These are phyloP conservation scores for Dendrobium officinale DNA, from an alignment of 106 monocot genomes.

Conservation along the genomic window DNA sequence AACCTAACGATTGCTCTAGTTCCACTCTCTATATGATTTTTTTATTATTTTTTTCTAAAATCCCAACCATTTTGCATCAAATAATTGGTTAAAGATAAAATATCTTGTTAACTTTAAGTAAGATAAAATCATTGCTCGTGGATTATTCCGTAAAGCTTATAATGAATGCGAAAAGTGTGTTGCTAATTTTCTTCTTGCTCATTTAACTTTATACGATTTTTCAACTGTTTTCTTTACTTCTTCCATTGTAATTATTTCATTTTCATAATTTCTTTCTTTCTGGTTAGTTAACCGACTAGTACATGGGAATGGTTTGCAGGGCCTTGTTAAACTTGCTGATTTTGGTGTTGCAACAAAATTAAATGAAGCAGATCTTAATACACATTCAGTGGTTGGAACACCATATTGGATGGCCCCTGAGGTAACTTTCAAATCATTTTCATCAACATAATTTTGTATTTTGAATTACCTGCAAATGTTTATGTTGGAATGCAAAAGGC, in stretches of 20 bases:
- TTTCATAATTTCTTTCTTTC: neutral
- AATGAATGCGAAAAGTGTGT: neutral
- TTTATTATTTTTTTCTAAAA: neutral
- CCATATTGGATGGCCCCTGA: conserved; percentile 99
- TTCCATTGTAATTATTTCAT: neutral
- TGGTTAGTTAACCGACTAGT: neutral
- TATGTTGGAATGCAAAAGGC: neutral
- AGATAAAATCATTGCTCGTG: neutral
- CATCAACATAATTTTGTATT: neutral
- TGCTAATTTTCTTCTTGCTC: neutral
- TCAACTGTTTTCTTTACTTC: neutral
- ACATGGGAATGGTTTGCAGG: conserved; percentile 32
- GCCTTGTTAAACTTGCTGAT: conserved; percentile 97
- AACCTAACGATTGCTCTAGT: neutral
- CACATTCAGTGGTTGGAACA: conserved; percentile 98
- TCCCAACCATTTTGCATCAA: neutral
- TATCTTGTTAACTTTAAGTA: neutral
- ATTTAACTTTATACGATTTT: neutral
- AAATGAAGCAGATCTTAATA: conserved; percentile 96
- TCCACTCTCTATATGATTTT: neutral
- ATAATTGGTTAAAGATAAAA: neutral
- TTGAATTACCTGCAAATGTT: neutral
- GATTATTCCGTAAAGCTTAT: neutral
- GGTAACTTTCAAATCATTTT: conserved; percentile 25
- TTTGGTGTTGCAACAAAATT: conserved; percentile 99